These are phyloP conservation scores for Pseudogymnoascus sp. DNA, from an alignment of 2,329 filamentous ascomycete genomes.

Conservation along the genomic window DNA sequence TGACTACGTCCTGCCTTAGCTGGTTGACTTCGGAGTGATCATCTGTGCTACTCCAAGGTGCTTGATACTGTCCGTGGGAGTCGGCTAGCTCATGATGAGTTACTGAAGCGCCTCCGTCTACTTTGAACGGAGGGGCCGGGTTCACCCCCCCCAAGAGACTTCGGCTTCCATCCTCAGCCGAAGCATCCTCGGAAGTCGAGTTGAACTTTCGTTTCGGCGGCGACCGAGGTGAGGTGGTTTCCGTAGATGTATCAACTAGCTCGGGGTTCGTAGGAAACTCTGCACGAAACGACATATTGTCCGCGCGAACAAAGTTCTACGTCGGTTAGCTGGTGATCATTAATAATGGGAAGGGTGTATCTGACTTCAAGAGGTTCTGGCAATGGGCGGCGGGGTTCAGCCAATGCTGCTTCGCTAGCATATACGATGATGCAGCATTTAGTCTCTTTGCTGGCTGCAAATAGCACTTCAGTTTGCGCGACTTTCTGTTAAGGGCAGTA, in stretches of 20 bases:
- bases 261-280: slow-evolving; percentile 31
- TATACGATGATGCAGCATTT: slow-evolving; percentile 44
- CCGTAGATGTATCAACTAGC: neutral
- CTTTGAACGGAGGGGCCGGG: neutral
- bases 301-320: slow-evolving; percentile 41
- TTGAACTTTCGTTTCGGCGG: slow-evolving; percentile 8
- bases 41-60: neutral
- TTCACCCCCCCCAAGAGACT: neutral
- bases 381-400: slow-evolving; percentile 29
- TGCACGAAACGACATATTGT: slow-evolving; percentile 44
- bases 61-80: neutral
- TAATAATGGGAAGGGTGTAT: neutral
- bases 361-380: slow-evolving; percentile 33
- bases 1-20: neutral
- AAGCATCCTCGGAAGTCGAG: neutral
- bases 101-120: neutral
- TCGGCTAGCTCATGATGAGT: neutral
- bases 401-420: slow-evolving; percentile 43
- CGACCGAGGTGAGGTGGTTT: neutral
- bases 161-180: neutral
- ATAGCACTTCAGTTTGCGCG: slow-evolving; percentile 37
- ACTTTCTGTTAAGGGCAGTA: slow-evolving; percentile 35
- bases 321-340: slow-evolving; percentile 12
- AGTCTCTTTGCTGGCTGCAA: slow-evolving; percentile 40
- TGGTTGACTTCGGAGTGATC: neutral